phyloP scores from a whole-genome alignment of 1,139 yeast species.

The Yamadazyma friedrichii region DNA sequence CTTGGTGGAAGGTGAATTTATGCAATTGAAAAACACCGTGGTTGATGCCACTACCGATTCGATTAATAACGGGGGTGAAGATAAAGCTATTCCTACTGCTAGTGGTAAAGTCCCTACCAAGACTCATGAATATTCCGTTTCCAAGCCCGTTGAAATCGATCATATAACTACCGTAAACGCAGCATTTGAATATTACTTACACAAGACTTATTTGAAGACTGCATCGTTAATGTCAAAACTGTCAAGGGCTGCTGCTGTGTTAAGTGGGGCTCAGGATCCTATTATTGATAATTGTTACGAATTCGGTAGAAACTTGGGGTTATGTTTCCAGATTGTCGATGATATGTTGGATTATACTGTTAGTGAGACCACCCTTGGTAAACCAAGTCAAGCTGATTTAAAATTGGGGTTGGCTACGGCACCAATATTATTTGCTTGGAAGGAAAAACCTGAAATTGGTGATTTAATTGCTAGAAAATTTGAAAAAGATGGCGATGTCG shows the following conservation, averaged over 20 bases:
- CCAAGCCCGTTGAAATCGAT: slow-evolving; percentile 40
- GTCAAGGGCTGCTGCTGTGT: slow-evolving; percentile 88
- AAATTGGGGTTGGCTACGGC: slow-evolving; percentile 96
- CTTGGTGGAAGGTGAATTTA: slow-evolving; percentile 95
- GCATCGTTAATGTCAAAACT: slow-evolving; percentile 96
- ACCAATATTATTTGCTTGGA: slow-evolving; percentile 95
- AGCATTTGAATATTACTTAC: slow-evolving; percentile 91
- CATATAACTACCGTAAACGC: slow-evolving; percentile 75
- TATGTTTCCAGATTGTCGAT: slow-evolving; percentile 95
- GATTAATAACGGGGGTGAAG: slow-evolving; percentile 48
- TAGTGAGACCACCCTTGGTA: slow-evolving; percentile 78
- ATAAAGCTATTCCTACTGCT: slow-evolving; percentile 54
- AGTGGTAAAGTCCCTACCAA: slow-evolving; percentile 63
- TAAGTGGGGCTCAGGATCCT: slow-evolving; percentile 76
- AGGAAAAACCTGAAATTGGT: slow-evolving; percentile 79
- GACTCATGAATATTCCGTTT: slow-evolving; percentile 60
- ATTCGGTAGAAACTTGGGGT: slow-evolving; percentile 89
- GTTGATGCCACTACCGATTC: slow-evolving; percentile 43
- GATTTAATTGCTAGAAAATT: slow-evolving; percentile 82
- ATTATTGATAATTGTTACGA: slow-evolving; percentile 83
- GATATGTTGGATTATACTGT: slow-evolving; percentile 94
- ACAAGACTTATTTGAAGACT: slow-evolving; percentile 92
- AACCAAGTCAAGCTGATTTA: slow-evolving; percentile 94
- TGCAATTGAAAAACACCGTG: slow-evolving; percentile 95
- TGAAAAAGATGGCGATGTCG: slow-evolving; percentile 77